Percentiles rank a stretch among this genome's conserved stretches.
Conservation (phyloP, 2,329 filamentous ascomycete species). For the Fusarium oxysporum region DNA sequence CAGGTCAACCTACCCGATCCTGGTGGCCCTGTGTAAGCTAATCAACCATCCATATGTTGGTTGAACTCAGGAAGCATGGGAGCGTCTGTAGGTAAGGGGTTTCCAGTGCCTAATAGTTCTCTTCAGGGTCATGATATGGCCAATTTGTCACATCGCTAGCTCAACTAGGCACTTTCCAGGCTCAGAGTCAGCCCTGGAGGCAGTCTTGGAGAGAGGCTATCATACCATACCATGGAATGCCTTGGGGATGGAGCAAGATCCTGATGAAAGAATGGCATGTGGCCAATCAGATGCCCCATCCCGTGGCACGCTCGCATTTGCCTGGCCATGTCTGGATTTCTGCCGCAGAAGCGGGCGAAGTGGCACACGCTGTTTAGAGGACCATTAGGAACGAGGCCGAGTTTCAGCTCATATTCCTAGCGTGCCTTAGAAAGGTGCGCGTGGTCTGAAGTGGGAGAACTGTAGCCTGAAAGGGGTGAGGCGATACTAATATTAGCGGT, state of each 20-base stretch:
- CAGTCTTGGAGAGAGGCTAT: constrained; percentile 12
- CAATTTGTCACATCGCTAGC: constrained; percentile 2
- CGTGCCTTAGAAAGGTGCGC: constrained; percentile 11
- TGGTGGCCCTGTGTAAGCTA: constrained; percentile 11
- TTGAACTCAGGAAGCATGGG: background rate
- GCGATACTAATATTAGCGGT: background rate
- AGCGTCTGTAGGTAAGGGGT: background rate
- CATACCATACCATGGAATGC: constrained; percentile 28
- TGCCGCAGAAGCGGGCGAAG: constrained; percentile 34
- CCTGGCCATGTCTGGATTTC: constrained; percentile 31
- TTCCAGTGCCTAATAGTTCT: background rate
- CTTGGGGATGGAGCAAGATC: constrained; percentile 28
- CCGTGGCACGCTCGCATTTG: constrained; percentile 41
- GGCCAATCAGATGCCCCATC: constrained; percentile 33
- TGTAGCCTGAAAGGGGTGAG: constrained; percentile 11
- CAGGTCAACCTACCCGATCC: background rate
- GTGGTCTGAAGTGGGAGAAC: constrained; percentile 16
- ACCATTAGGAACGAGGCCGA: constrained; percentile 22
- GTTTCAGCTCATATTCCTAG: constrained; percentile 37
- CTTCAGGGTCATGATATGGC: background rate
- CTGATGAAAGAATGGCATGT: constrained; percentile 3
- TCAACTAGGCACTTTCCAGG: constrained; percentile 20
- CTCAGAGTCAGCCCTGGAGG: constrained; percentile 32
- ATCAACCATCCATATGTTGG: background rate
- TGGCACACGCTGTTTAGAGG: constrained; percentile 18